These are phyloP conservation scores for Asterochloris sp. DNA, from an alignment of 139 green algal species.

Conservation along the genomic window DNA sequence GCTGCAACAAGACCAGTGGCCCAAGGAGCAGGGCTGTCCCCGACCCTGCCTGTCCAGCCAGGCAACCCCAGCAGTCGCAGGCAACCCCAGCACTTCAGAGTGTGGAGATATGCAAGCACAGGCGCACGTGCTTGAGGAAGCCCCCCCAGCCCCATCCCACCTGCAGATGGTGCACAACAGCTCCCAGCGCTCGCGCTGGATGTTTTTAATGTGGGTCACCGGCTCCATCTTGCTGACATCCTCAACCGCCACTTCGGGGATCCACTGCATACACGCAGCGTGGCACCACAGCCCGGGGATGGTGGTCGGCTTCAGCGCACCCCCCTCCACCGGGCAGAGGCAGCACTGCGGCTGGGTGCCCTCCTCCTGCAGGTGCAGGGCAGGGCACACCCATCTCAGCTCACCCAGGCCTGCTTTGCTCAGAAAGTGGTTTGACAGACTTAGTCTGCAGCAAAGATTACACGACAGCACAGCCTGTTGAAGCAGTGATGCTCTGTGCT, in stretches of 20 bases:
- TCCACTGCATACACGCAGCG: slow-evolving; percentile 84
- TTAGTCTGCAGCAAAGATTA: too few species aligned
- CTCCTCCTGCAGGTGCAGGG: slow-evolving; percentile 28
- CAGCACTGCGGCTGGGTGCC: slow-evolving; percentile 76
- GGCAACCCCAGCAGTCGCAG: too few species aligned
- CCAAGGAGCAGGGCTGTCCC: too few species aligned
- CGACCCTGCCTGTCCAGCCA: too few species aligned
- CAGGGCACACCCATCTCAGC: too few species aligned
- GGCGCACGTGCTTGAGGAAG: neutral
- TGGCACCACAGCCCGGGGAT: slow-evolving; percentile 78
- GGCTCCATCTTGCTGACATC: slow-evolving; percentile 69
- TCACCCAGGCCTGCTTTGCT: too few species aligned
- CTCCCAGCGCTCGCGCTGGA: slow-evolving; percentile 88
- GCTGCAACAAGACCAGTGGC: too few species aligned
- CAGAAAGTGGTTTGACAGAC: too few species aligned
- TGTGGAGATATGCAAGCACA: neutral
- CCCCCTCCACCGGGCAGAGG: slow-evolving; percentile 84
- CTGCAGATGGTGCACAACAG: slow-evolving; percentile 83
- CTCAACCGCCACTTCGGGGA: slow-evolving; percentile 55
- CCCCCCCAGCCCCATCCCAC: neutral
- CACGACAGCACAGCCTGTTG: too few species aligned
- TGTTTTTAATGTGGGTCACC: slow-evolving; percentile 67
- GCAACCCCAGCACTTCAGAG: too few species aligned
- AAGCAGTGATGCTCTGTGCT: too few species aligned
- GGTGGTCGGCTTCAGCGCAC: slow-evolving; percentile 85